phyloP scores from a whole-genome alignment of 2,329 filamentous ascomycete genomes.

The Phialophora chinensis region DNA sequence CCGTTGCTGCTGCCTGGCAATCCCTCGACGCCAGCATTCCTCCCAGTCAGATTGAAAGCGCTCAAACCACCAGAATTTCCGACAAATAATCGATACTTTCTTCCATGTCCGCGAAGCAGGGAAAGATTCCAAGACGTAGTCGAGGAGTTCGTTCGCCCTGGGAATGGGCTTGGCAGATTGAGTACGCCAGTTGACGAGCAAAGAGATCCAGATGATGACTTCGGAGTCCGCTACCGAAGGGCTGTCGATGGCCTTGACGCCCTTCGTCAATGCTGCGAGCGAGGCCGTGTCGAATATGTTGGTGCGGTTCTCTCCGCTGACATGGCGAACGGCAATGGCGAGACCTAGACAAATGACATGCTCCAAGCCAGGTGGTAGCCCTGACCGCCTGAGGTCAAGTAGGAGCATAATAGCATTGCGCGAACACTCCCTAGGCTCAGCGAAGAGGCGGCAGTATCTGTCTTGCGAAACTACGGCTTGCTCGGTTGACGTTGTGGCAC shows the following conservation, averaged over 20 bases:
- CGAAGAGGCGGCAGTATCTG: slow-evolving; percentile 29
- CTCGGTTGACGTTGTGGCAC: neutral
- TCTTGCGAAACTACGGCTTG: slow-evolving; percentile 2
- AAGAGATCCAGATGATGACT: slow-evolving; percentile 30
- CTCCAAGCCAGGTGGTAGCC: slow-evolving; percentile 24
- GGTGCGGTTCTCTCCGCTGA: slow-evolving; percentile 33
- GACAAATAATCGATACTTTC: slow-evolving; percentile 25
- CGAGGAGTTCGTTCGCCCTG: slow-evolving; percentile 24
- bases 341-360: slow-evolving; percentile 29
- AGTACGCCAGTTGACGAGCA: slow-evolving; percentile 30
- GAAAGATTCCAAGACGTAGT: slow-evolving; percentile 30
- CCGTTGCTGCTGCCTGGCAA: slow-evolving; percentile 10
- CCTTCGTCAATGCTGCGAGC: slow-evolving; percentile 19
- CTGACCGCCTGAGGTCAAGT: slow-evolving; percentile 25
- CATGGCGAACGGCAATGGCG: slow-evolving; percentile 27
- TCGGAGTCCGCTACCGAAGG: slow-evolving; percentile 26
- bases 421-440: slow-evolving; percentile 30
- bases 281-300: slow-evolving; percentile 30
- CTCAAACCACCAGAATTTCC: slow-evolving; percentile 34
- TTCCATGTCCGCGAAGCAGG: slow-evolving; percentile 29
- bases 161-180: slow-evolving; percentile 22
- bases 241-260: slow-evolving; percentile 28
- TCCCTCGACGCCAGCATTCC: slow-evolving; percentile 20
- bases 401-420: slow-evolving; percentile 26
- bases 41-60: slow-evolving; percentile 28